These are phyloP conservation scores for Calocybe cyanea DNA, from an alignment of 768 basidiomycete species.

Conservation along the genomic window DNA sequence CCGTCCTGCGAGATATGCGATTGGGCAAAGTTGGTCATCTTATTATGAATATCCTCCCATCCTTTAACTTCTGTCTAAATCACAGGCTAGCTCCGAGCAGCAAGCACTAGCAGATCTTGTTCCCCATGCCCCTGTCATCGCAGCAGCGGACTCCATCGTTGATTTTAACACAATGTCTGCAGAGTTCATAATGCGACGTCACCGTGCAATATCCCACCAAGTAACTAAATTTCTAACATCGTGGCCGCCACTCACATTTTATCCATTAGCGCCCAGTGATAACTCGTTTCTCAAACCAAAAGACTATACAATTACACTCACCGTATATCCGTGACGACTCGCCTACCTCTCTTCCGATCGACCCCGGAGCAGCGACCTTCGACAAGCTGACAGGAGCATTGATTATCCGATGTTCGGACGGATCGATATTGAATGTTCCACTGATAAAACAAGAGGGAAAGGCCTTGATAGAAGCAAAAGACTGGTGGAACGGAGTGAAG, in stretches of 20 bases:
- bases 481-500: slow-evolving; percentile 77
- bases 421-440: slow-evolving; percentile 49
- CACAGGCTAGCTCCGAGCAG: slow-evolving; percentile 42
- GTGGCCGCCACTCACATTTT: neutral
- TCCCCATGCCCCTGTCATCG: slow-evolving; percentile 60
- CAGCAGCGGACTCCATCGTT: slow-evolving; percentile 44
- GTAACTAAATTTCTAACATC: slow-evolving; percentile 24
- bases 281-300: slow-evolving; percentile 29
- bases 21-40: slow-evolving; percentile 42
- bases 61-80: neutral
- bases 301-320: slow-evolving; percentile 38
- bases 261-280: slow-evolving; percentile 28
- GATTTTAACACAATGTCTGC: slow-evolving; percentile 60
- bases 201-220: slow-evolving; percentile 71
- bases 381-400: slow-evolving; percentile 35
- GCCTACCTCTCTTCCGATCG: slow-evolving; percentile 10
- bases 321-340: slow-evolving; percentile 19
- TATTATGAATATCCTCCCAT: neutral
- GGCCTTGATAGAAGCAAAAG: slow-evolving; percentile 47
- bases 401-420: slow-evolving; percentile 51
- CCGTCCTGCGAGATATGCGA: slow-evolving; percentile 62
- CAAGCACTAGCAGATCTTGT: slow-evolving; percentile 39
- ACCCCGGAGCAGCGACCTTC: slow-evolving; percentile 42
- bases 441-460: slow-evolving; percentile 62
- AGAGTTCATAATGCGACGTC: slow-evolving; percentile 44